Percentiles rank a stretch among this genome's conserved stretches.
Conservation (phyloP, 2,329 filamentous ascomycete species). For the Tolypocladium amazonense region DNA sequence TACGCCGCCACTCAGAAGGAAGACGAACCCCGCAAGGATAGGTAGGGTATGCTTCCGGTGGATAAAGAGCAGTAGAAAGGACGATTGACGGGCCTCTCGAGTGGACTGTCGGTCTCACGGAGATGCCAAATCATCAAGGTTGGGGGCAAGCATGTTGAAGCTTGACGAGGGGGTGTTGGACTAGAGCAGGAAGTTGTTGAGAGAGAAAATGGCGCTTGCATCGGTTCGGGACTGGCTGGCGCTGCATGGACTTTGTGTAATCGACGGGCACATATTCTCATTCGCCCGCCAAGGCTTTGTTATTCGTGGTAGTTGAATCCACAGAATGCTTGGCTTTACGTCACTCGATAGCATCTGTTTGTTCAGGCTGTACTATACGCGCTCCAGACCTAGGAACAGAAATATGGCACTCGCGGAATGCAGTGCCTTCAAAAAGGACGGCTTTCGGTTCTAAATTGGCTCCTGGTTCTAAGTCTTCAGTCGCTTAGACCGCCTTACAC, state of each 20-base stretch:
- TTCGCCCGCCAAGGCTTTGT: background rate
- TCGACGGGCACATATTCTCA: background rate
- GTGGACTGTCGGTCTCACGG: background rate
- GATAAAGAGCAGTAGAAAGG: background rate
- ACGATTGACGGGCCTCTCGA: background rate
- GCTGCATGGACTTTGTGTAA: background rate
- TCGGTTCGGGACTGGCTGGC: background rate
- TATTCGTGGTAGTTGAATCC: background rate
- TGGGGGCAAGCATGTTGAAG: background rate
- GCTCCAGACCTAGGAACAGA: background rate
- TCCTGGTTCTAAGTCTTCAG: background rate
- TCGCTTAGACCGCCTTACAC: slow-evolving; percentile 7
- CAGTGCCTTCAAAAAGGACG: background rate
- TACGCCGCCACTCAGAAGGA: slow-evolving; percentile 49
- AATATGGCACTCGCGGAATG: background rate
- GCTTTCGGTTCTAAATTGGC: background rate
- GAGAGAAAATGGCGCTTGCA: background rate
- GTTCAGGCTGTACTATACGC: background rate
- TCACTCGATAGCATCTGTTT: background rate
- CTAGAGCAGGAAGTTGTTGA: background rate
- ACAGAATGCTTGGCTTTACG: background rate
- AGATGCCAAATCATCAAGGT: background rate
- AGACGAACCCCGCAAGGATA: slow-evolving; percentile 46
- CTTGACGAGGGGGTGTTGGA: background rate
- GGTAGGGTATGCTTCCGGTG: slow-evolving; percentile 4